Base-by-base conservation (phyloP, 345 rosid genomes). In the Garcia nutans region DNA sequence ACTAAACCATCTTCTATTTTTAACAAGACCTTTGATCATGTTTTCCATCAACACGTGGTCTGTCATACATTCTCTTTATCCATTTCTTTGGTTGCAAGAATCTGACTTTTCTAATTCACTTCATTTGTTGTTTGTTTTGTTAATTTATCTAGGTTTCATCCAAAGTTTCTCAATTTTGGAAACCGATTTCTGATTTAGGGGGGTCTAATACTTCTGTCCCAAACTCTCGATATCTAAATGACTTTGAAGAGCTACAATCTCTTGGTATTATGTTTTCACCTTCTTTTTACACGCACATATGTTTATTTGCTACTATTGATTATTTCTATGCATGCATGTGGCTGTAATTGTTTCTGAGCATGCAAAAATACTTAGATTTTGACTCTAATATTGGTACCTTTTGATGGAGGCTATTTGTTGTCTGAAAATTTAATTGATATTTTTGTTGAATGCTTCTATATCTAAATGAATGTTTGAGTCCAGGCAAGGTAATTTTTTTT, bases 171-270 rank as follows among this genome's bases (percentile, higher is more conserved):
- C 97, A 88, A 72, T 95, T 95, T 85, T 95, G 99, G 99, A 87
- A 87, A 83, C 88, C 93, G 72, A 71, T 85, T 58, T 84, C 85
- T 67, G 93, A 89, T 81, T 67, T 75, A 72, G 92, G 81, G 77
- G 88, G 84, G 85, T 81, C 85, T 41, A 81, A 78, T 76, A 54
- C 78, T 26, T 82, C 90, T 75, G 76, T 85, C 73, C 91, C 90
- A 66, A 93, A 81, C 86, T 95, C 99, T 16, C 92, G 99, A 58
- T 95, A 95, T 87, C 91, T 93, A 71, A 87, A 75, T 85, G 99
- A 95, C 87, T 95, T 95, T 71, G 97, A 95, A 85, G 99, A 95
- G 93, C 86, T 95, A 76, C 90, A 87, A 65, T 78, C 94, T 69
- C 96, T 95, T 70, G 99, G 99, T 95, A 89, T 74, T 58, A 16